Percentiles rank a stretch among this genome's conserved stretches.
phyloP scores from a whole-genome alignment of 176 grass and related monocot species.

The Alopecurus myosuroides region DNA sequence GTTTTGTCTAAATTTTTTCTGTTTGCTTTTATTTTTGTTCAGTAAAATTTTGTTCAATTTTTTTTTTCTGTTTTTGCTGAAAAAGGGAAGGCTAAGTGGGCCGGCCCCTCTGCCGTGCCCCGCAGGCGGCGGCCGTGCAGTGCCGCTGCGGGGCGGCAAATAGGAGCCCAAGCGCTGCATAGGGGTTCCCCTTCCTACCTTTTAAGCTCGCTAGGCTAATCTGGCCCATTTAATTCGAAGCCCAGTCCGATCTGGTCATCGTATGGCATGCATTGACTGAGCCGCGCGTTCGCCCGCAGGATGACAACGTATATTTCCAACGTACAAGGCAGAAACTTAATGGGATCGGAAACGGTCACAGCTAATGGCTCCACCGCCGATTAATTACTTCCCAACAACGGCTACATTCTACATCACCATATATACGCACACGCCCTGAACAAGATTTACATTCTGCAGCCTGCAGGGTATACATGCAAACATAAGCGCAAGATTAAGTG shows the following conservation, averaged over 20 bases:
- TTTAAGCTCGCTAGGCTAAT: no score
- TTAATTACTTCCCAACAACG: constrained; percentile 26
- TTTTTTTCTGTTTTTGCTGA: no score
- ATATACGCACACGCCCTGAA: not conserved
- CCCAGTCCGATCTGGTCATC: not conserved
- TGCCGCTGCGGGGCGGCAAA: no score
- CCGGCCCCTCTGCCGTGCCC: no score
- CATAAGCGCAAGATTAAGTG: not conserved
- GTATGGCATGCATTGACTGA: not conserved
- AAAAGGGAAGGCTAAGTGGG: no score
- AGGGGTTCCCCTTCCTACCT: no score
- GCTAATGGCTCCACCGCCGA: constrained; percentile 12
- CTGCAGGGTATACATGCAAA: not conserved
- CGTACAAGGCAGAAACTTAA: not conserved
- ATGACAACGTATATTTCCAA: not conserved
- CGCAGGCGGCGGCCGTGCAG: no score
- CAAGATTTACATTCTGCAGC: not conserved
- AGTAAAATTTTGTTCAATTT: no score
- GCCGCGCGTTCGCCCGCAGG: not conserved
- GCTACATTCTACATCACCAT: not conserved
- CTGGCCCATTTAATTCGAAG: not conserved
- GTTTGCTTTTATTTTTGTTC: no score
- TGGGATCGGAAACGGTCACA: not conserved
- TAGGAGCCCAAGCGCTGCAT: no score
- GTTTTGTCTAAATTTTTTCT: no score